Percentiles rank a stretch among this genome's conserved stretches.
Conservation (phyloP, 2,329 filamentous ascomycete genomes). For the Aureobasidium leucospermi region DNA sequence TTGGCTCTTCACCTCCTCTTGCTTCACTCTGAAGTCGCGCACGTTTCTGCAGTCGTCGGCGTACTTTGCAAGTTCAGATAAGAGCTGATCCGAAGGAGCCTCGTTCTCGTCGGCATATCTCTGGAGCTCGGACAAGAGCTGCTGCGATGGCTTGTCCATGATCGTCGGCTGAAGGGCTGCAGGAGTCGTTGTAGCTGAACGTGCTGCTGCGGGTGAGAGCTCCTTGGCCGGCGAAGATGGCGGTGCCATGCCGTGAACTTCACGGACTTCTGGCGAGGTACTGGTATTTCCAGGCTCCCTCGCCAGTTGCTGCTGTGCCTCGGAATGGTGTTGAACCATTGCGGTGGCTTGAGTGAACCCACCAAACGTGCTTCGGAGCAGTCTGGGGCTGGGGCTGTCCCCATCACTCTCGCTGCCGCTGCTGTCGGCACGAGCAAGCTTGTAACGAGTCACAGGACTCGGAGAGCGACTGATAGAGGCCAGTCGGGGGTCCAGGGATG, state of each 20-base stretch:
- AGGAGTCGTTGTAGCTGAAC: neutral
- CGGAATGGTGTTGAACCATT: neutral
- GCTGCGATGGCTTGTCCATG: neutral
- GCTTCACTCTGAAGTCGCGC: neutral
- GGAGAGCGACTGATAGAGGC: neutral
- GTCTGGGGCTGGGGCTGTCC: neutral
- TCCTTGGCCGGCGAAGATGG: neutral
- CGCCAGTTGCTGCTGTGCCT: neutral
- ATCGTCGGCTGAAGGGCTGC: neutral
- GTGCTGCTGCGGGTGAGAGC: neutral
- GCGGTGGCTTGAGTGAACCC: neutral
- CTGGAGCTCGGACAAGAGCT: neutral
- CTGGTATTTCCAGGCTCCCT: slow-evolving; percentile 8
- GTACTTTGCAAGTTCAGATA: neutral
- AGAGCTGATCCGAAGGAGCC: too few species aligned
- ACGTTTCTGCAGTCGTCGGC: neutral
- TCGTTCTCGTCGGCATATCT: too few species aligned
- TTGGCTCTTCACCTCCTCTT: neutral
- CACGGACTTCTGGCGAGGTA: neutral
- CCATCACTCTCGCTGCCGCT: slow-evolving; percentile 3
- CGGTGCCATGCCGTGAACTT: neutral
- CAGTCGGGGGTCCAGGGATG: slow-evolving; percentile 1
- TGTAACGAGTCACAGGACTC: neutral
- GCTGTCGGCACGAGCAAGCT: slow-evolving; percentile 9
- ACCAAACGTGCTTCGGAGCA: neutral